Evolutionary conservation across 768 basidiomycete species (phyloP), one percentile per base, ranked within the genome.

Genomic region (Russula earlei): DNA sequence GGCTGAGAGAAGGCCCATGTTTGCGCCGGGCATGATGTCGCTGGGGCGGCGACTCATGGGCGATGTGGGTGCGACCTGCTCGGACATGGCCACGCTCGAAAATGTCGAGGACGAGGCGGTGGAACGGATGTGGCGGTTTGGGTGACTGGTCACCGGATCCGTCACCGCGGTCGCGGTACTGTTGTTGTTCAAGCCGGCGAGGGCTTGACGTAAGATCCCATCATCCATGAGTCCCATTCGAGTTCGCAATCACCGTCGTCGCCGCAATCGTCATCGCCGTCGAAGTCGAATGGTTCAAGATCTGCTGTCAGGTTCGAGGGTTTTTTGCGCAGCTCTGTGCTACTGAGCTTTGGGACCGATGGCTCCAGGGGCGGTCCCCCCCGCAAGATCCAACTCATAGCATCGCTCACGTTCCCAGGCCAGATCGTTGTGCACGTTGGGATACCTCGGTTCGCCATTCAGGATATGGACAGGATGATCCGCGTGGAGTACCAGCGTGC

Each of bases 181-280:
- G 43, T 49, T 54, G 52, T 25, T 44, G 15, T 31, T 7, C 7
- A 10, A 8, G n/a, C 19, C 22, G 1, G 50, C 19, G 41, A 54
- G 53, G 3, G 46, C 47, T 37, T 57, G 62, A 27, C 65, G 61
- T 34, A 41, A 67, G 56, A 29, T 67, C 66, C 15, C 27, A n/a
- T 45, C 24, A 29, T 51, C 66, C 66, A 67, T 19, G 52, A 56
- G 3, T 63, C 66, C 66, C 66, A 67, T 33, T 67, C 66, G 11
- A 59, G 45, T 41, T 66, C 66, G 41, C 59, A 62, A 12, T 54
- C 61, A 5, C 7, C 17, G 24, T 56, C 56, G 9, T 54, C 50
- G 15, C 59, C 61, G 29, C 25, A 24, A n/a, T 42, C 56, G 6
- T 52, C 52, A 22, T 56, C 50, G 19, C 4, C 37, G 31, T 44